Base-by-base conservation (phyloP, 163 green algal genomes). In the Scenedesmus sp. region DNA sequence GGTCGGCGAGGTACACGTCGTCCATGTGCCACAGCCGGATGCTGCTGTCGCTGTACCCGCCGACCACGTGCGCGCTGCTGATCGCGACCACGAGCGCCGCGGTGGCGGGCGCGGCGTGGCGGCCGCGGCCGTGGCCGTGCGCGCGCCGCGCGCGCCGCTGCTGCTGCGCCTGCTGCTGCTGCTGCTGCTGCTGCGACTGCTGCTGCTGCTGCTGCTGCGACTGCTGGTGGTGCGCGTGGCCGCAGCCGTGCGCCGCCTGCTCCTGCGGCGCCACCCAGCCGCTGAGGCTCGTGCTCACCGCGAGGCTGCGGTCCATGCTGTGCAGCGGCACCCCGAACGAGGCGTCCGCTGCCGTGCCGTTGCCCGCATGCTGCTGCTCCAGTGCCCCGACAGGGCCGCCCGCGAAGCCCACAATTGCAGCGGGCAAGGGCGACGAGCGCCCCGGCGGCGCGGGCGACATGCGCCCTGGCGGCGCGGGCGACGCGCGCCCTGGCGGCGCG, bases 11-110 rank as follows among this genome's bases (percentile, higher is more conserved):
- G 22, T 63, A 76, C 54, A 83, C 42, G 34, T 83, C 75, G 45
- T 77, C 75, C 44, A 77, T 60, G 28, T 83, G 75, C 75, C 75
- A 83, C 42, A 83, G 64, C 45, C 75, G 54, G 14, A 83, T 64
- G 1, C 54, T 44, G 7, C 39, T 56, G 50, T 83, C 75, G 2
- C 17, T 71, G 22, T 63, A 83, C 2, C 75, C 75, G 3, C 48
- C 75, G 0, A 64, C 65, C 0, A 83, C 44, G 33, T 71, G 53
- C 36, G 51, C 44, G 4, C 33, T 44, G 4, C 64, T 70, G 26
- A 83, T 71, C 9, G 64, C 63, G 1, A 77, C 75, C 2, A 60
- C 47, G 15, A 83, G 33, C 11, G 75, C 75, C 33, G 75, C 75
- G 48, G 75, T 54, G 17, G 75, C 51, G 3, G 63, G 63, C 7